These are phyloP conservation scores for Yamadazyma diddensiae DNA, from an alignment of 1,139 yeast species.

Conservation along the genomic window DNA sequence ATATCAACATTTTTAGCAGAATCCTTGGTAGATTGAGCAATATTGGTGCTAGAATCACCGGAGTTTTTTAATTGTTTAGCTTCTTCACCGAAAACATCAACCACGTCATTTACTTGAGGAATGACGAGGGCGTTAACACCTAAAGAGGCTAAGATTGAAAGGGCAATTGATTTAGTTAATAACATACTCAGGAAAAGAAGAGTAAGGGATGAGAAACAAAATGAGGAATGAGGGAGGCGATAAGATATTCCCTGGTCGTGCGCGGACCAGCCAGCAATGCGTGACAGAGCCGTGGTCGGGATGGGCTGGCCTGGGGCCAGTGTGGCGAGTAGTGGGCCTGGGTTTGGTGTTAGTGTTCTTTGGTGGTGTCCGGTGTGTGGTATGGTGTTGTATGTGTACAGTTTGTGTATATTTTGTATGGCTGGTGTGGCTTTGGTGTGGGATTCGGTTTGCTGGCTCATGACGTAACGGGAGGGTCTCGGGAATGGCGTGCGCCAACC, in stretches of 20 bases:
- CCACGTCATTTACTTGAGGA: constrained; percentile 49
- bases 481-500: too few species aligned
- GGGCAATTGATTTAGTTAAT: constrained; percentile 48
- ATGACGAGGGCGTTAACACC: constrained; percentile 65
- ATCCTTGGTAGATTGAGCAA: constrained; percentile 1
- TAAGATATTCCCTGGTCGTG: constrained; percentile 10
- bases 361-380: too few species aligned
- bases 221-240: constrained; percentile 8
- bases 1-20: constrained; percentile 9
- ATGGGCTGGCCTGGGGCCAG: too few species aligned
- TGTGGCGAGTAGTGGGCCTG: too few species aligned
- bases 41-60: constrained; percentile 1
- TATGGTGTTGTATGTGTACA: too few species aligned
- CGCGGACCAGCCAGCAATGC: constrained; percentile 1
- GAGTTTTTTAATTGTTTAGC: background rate
- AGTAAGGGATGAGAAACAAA: constrained; percentile 4
- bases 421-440: too few species aligned
- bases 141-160: constrained; percentile 54
- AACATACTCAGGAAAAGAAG: constrained; percentile 45
- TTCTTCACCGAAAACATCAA: constrained; percentile 30
- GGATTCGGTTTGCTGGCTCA: too few species aligned
- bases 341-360: too few species aligned
- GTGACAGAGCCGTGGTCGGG: too few species aligned
- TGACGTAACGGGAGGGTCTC: too few species aligned
- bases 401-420: too few species aligned